Evolutionary conservation across 371 early-diverging fungal species (phyloP).

Genomic region (Apophysomyces variabilis): DNA sequence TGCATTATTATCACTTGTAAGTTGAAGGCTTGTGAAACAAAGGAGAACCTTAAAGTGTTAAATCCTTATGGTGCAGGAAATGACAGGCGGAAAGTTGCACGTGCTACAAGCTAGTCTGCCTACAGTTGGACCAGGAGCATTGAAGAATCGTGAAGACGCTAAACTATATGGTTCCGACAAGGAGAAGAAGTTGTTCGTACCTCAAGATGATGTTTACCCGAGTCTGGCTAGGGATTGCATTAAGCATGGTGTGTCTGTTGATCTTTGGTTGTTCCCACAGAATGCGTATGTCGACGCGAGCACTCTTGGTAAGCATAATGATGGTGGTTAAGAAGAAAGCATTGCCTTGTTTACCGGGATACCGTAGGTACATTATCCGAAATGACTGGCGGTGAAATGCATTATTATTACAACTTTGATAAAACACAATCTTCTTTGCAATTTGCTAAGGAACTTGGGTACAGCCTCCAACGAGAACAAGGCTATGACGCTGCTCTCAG

Average conservation of each 20-base stretch:
- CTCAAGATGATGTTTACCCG: conserved; percentile 86
- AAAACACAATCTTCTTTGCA: conserved; percentile 63
- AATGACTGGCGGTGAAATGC: conserved; percentile 89
- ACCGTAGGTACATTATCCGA: conserved; percentile 69
- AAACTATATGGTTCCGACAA: conserved; percentile 90
- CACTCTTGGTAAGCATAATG: conserved; percentile 58
- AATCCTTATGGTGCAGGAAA: conserved; percentile 40
- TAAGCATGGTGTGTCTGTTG: conserved; percentile 81
- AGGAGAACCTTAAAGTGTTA: background rate
- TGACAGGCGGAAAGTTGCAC: conserved; percentile 85
- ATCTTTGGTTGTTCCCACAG: conserved; percentile 85
- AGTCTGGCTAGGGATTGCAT: conserved; percentile 81
- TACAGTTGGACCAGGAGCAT: conserved; percentile 82
- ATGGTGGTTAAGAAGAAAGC: background rate
- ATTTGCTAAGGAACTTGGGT: conserved; percentile 71
- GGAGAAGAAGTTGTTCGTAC: conserved; percentile 83
- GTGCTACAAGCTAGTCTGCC: conserved; percentile 87
- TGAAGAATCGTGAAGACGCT: conserved; percentile 86
- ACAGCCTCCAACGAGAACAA: conserved; percentile 71
- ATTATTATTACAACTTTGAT: conserved; percentile 81
- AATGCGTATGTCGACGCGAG: conserved; percentile 88
- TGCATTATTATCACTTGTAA: conserved; percentile 74
- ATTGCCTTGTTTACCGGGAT: conserved; percentile 12
- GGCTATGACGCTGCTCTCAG: conserved; percentile 91
- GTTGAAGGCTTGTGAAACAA: background rate